Base-by-base conservation (phyloP, 257 asterid species). In the Phtheirospermum japonicum region DNA sequence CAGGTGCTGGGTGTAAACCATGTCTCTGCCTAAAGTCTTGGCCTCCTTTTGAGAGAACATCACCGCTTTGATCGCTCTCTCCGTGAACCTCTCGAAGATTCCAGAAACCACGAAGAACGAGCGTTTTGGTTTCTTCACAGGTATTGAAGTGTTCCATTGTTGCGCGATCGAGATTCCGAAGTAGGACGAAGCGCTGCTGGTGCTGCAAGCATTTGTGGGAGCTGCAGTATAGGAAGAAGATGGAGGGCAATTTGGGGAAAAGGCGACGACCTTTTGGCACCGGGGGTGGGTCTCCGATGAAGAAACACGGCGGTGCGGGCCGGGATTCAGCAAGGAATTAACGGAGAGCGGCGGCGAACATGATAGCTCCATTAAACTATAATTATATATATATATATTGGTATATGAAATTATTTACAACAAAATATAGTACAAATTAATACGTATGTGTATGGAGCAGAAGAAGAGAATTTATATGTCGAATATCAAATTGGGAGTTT, bases 21-120 rank as follows among this genome's bases (percentile, higher is more conserved):
- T 78, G 37, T 87, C 91, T 39, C 74, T 73, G 5, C 97, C 95
- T 59, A 85, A 67, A 5, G 83, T 85, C 75, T 80, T 87, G 6
- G 99, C 97, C 68, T 93, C 99, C 19, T 81, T 80, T 56, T 93
- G 97, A 26, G 97, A 82, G 52, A 83, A 83, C 88, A 93, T 79
- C 60, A 89, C 99, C 8, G 95, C 95, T 70, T 87, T 93, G 64
- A 93, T 83, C 61, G 99, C 85, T 66, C 96, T 77, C 74, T 93
- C 99, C 0, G 99, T 93, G 61, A 93, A 93, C 66, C 89, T 75
- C 83, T 92, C 99, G 67, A 92, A 92, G 43, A 85, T 77, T n/a
- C 97, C 97, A 4, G 82, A 68, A 23, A 73, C 72, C 32, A 89
- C 76, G 71, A 67, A 66, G 32, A 86, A 80, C 26, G 86, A 70